phyloP scores from a whole-genome alignment of 2,329 filamentous ascomycete species.

The Arthrobotrys conoides region DNA sequence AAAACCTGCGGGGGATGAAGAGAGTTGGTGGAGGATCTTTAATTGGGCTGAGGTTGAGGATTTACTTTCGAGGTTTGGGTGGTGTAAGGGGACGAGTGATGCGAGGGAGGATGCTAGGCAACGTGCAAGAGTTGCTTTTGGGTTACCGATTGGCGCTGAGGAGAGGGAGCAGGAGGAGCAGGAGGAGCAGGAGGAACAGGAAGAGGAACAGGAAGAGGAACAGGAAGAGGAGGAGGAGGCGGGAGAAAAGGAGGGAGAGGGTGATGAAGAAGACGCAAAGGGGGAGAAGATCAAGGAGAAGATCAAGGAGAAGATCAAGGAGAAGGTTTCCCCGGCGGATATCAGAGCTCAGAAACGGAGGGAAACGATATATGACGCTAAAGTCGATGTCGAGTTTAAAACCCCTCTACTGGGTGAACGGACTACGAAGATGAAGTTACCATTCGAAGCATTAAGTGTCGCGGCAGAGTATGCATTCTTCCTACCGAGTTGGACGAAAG shows the following conservation, averaged over 20 bases:
- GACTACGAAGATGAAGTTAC: conserved; percentile 34
- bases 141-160: conserved; percentile 11
- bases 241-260: background rate
- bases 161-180: conserved; percentile 34
- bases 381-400: conserved; percentile 39
- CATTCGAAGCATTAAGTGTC: conserved; percentile 65
- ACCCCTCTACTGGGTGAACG: conserved; percentile 37
- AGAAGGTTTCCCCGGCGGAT: conserved; percentile 39
- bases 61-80: conserved; percentile 48
- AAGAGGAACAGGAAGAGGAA: background rate
- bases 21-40: conserved; percentile 49
- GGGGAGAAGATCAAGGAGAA: conserved; percentile 20
- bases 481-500: conserved; percentile 67
- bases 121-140: conserved; percentile 36
- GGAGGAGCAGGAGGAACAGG: conserved; percentile 28
- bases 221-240: conserved; percentile 19
- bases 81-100: conserved; percentile 52
- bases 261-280: background rate
- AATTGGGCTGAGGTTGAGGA: conserved; percentile 65
- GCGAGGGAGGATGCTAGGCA: conserved; percentile 43
- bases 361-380: conserved; percentile 23
- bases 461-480: conserved; percentile 82
- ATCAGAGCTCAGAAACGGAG: conserved; percentile 43
- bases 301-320: conserved; percentile 23
- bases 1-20: conserved; percentile 42